Evolutionary conservation across 192 early-diverging fungal species (phyloP).

Genomic region (Backusella westeae): DNA sequence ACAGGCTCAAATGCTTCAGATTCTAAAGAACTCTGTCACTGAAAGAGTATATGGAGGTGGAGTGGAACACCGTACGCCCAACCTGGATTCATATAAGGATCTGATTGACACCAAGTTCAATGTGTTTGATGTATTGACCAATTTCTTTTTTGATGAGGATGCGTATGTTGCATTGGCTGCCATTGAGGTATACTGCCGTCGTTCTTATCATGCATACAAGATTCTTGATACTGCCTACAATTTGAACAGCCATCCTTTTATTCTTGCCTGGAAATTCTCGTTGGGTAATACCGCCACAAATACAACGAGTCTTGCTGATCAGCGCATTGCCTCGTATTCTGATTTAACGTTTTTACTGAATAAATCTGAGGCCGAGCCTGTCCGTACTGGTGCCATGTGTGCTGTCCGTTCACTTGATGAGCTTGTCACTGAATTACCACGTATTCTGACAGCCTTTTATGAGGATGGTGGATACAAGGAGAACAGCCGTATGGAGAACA

Average conservation of each 20-base stretch:
- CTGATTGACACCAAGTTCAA: slow-evolving; percentile 91
- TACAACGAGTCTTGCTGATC: slow-evolving; percentile 25
- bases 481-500: slow-evolving; percentile 58
- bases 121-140: slow-evolving; percentile 93
- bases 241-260: slow-evolving; percentile 58
- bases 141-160: slow-evolving; percentile 89
- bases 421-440: slow-evolving; percentile 59
- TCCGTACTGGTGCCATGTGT: slow-evolving; percentile 85
- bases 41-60: slow-evolving; percentile 77
- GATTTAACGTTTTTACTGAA: slow-evolving; percentile 78
- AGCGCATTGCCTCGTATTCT: slow-evolving; percentile 73
- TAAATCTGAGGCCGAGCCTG: slow-evolving; percentile 64
- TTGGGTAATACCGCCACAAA: slow-evolving; percentile 37
- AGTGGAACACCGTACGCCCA: slow-evolving; percentile 64
- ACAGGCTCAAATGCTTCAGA: slow-evolving; percentile 75
- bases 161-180: slow-evolving; percentile 75
- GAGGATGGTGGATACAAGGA: slow-evolving; percentile 17
- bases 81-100: slow-evolving; percentile 74
- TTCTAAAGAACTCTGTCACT: slow-evolving; percentile 71
- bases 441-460: slow-evolving; percentile 59
- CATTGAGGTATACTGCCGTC: slow-evolving; percentile 93
- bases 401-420: slow-evolving; percentile 68
- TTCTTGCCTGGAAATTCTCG: slow-evolving; percentile 76
- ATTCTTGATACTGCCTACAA: slow-evolving; percentile 79
- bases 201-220: slow-evolving; percentile 96